These are phyloP conservation scores for Pseudocercospora vitis DNA, from an alignment of 2,329 filamentous ascomycete genomes.

Conservation along the genomic window DNA sequence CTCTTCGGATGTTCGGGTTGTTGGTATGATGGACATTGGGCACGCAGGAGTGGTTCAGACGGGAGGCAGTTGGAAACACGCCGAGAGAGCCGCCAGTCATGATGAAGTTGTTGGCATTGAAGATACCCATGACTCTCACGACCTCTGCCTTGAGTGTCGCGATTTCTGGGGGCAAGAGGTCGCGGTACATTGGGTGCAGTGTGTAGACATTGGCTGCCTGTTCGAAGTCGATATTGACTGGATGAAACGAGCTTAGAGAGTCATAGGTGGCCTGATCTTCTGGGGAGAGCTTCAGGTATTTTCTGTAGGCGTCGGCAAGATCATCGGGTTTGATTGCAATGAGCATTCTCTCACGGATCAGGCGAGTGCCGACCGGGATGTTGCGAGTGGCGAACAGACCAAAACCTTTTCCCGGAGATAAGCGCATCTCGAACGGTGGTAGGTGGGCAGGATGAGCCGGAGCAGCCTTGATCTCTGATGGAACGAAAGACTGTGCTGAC, in stretches of 20 bases:
- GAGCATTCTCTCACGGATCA: conserved; percentile 31
- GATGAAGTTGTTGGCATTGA: conserved; percentile 31
- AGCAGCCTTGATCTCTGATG: not conserved
- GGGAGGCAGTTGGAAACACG: conserved; percentile 23
- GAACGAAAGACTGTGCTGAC: not conserved
- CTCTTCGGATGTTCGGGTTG: conserved; percentile 19
- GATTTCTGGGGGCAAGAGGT: no score
- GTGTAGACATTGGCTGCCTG: conserved; percentile 20
- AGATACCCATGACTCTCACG: conserved; percentile 28
- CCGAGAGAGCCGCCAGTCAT: conserved; percentile 18
- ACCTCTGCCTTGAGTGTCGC: not conserved
- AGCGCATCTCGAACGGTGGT: conserved; percentile 22
- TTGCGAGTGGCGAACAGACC: conserved; percentile 29
- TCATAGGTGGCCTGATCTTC: conserved; percentile 25
- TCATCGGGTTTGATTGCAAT: conserved; percentile 21
- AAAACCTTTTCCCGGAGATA: conserved; percentile 25
- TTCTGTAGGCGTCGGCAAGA: conserved; percentile 19
- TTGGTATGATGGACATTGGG: conserved; percentile 30
- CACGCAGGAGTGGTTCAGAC: conserved; percentile 33
- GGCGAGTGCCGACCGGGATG: conserved; percentile 30
- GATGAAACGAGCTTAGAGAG: conserved; percentile 21
- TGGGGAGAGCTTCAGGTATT: conserved; percentile 25
- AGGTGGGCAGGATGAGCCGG: not conserved
- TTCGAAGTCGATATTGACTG: conserved; percentile 24
- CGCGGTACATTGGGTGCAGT: not conserved